These are phyloP conservation scores for Astrocystis sublimbata DNA, from an alignment of 495 filamentous ascomycete genomes.

Conservation along the genomic window DNA sequence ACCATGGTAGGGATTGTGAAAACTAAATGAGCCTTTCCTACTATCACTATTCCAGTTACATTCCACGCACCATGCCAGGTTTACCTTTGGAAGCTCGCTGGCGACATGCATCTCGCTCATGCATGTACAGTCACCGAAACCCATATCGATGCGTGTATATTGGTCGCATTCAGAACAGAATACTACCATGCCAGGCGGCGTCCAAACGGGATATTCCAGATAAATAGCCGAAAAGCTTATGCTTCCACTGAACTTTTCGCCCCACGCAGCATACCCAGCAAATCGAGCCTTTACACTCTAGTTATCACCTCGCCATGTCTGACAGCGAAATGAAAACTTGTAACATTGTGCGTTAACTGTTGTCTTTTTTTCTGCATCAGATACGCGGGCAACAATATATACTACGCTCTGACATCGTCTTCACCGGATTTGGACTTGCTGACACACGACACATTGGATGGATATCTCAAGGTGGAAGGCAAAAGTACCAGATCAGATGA, in stretches of 20 bases:
- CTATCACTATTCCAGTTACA: no score
- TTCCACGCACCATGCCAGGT: no score
- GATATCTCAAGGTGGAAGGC: neutral
- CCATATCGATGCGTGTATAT: neutral
- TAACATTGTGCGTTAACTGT: neutral
- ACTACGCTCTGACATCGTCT: neutral
- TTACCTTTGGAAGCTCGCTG: neutral
- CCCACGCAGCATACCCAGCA: neutral
- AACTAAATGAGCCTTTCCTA: no score
- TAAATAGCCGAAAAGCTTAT: neutral
- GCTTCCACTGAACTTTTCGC: neutral
- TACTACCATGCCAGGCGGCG: neutral
- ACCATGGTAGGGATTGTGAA: no score
- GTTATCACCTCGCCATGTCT: neutral
- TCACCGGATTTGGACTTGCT: neutral
- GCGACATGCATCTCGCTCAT: slow-evolving; percentile 1
- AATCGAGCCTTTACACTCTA: neutral
- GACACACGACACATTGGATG: neutral
- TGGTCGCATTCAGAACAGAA: neutral
- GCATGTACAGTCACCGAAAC: neutral
- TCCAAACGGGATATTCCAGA: slow-evolving; percentile 3
- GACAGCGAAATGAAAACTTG: neutral
- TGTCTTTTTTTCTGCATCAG: neutral
- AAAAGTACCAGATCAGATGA: no score
- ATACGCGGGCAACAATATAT: neutral